Conservation (phyloP, 345 rosid genomes). For the sweet orange (Citrus sinensis) region DNA sequence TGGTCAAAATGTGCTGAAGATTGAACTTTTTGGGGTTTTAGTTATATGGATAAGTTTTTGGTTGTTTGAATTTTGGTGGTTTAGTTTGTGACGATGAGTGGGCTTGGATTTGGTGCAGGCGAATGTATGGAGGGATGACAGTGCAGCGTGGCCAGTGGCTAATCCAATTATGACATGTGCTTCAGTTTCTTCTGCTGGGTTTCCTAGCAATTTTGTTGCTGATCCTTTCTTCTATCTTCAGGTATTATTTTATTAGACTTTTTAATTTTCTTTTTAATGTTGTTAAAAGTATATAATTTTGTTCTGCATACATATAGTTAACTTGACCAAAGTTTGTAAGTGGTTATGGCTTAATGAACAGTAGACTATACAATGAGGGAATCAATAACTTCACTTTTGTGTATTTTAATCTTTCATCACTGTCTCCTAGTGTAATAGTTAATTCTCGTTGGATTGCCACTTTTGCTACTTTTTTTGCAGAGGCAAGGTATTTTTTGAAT, state of each 20-base stretch:
- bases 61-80: not conserved
- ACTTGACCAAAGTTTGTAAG: not conserved
- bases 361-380: not conserved
- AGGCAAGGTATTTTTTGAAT: not conserved
- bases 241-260: slow-evolving; percentile 33
- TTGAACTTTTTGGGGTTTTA: not conserved
- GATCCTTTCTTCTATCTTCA: slow-evolving; percentile 89
- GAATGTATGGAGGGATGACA: slow-evolving; percentile 68
- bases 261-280: not conserved
- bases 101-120: slow-evolving; percentile 35
- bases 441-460: not conserved
- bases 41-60: not conserved
- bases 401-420: not conserved
- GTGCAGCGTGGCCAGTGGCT: slow-evolving; percentile 91
- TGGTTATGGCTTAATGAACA: not conserved
- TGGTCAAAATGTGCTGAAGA: too few relatives aligned
- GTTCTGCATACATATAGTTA: not conserved
- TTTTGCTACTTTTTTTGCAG: not conserved
- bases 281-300: not conserved
- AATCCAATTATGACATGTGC: slow-evolving; percentile 95
- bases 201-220: slow-evolving; percentile 89
- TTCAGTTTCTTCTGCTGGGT: slow-evolving; percentile 65
- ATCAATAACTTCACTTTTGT: not conserved
- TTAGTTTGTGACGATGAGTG: slow-evolving; percentile 3
- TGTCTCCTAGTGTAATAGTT: not conserved